phyloP scores from a whole-genome alignment of 208 protist genomes.

The Leishmania major region DNA sequence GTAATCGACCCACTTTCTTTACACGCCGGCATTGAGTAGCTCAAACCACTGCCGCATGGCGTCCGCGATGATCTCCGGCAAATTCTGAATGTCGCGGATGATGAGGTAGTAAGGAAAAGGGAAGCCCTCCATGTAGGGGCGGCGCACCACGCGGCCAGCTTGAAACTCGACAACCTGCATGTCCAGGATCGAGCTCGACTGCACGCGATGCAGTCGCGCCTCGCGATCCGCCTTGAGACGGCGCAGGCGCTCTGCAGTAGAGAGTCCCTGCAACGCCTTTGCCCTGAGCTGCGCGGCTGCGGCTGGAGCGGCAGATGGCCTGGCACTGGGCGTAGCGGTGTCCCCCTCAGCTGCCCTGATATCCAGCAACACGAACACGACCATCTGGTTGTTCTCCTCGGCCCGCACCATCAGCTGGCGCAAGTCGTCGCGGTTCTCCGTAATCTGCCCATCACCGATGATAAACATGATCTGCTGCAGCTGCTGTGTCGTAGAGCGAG shows the following conservation, averaged over 20 bases:
- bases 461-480: slow-evolving; percentile 98
- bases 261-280: slow-evolving; percentile 66
- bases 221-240: slow-evolving; percentile 88
- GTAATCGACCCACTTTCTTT: background rate
- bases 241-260: slow-evolving; percentile 79
- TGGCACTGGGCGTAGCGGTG: background rate
- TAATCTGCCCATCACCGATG: slow-evolving; percentile 97
- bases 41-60: slow-evolving; percentile 99
- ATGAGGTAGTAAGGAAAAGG: slow-evolving; percentile 99
- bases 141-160: slow-evolving; percentile 82
- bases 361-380: slow-evolving; percentile 96
- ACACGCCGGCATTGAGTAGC: slow-evolving; percentile 68
- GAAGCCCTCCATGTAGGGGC: slow-evolving; percentile 98
- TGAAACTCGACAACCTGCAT: slow-evolving; percentile 92
- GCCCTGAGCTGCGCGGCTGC: slow-evolving; percentile 33
- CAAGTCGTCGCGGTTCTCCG: slow-evolving; percentile 84
- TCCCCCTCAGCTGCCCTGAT: slow-evolving; percentile 52
- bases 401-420: slow-evolving; percentile 85
- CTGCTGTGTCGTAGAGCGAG: slow-evolving; percentile 83
- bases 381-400: slow-evolving; percentile 93
- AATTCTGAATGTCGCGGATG: slow-evolving; percentile 94
- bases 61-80: slow-evolving; percentile 98
- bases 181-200: slow-evolving; percentile 89
- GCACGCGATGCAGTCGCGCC: slow-evolving; percentile 74
- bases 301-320: background rate